Base-by-base conservation (phyloP, 768 basidiomycete species). In the Termitomyces sp. region DNA sequence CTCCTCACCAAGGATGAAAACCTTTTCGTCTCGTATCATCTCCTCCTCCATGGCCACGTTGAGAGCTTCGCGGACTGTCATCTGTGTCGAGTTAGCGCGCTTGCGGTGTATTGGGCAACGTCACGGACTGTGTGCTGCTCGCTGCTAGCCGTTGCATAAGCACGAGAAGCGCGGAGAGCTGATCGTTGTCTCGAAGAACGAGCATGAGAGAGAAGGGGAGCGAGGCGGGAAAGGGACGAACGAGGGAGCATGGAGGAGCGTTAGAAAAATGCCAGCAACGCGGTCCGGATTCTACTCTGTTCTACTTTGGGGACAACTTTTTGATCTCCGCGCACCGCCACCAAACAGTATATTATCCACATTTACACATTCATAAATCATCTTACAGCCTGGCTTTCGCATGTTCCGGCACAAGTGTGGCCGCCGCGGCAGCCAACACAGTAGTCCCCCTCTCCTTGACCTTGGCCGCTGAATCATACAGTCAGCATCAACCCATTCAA, bases 21-120 rank as follows among this genome's bases (percentile, higher is more conserved):
- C 97, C 35, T 78, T 88, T 70, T 95, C 91, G 72, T 99, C 97
- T 44, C 93, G 86, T 65, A 87, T 71, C 97, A 99, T 98, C 77
- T 99, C 97, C 76, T 99, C 97, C 77, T 98, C 97, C 91, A 99
- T 94, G 28, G 97, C 97, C 54, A 86, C 76, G 74, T 98, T 98
- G 61, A 99, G 87, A 43, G 97, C 97, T 55, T 99, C 97, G 68
- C 97, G 92, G 60, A 97, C 96, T 54, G 94, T 98, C 95, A 96
- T 93, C 93, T 94, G 32, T 50, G 54, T 50, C 52, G 23, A 43
- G 25, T 54, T 39, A 27, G 21, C 30, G 47, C 35, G 51, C 50
- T 17, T 44, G 55, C 41, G 32, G 49, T 58, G 61, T 58, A 47
- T 57, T 64, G 61, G 60, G 63, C 51, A 56, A 58, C 60, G 55